Evolutionary conservation across 2,329 filamentous ascomycete genomes (phyloP).

Genomic region (Fonsecaea erecta): DNA sequence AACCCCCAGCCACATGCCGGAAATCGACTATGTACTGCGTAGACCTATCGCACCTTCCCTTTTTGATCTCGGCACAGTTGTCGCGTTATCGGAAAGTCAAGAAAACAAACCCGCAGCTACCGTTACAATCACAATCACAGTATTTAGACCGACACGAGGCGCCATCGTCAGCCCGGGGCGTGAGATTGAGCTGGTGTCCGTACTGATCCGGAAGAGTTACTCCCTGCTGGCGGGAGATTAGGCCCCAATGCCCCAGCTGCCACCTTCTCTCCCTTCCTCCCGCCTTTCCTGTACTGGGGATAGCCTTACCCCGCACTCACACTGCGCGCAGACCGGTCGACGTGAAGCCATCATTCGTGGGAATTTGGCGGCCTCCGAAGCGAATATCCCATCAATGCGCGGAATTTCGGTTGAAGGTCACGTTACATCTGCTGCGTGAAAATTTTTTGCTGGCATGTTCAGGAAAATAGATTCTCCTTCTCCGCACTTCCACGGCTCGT

Average conservation of each 20-base stretch:
- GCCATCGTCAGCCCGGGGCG: background rate
- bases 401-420: conserved; percentile 10
- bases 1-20: conserved; percentile 12
- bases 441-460: conserved; percentile 1
- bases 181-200: background rate
- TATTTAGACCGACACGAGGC: background rate
- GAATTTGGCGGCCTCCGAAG: conserved; percentile 11
- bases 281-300: conserved; percentile 22
- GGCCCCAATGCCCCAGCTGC: background rate
- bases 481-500: conserved; percentile 8
- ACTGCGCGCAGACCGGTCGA: background rate
- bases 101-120: background rate
- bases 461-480: conserved; percentile 16
- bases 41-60: conserved; percentile 15
- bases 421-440: background rate
- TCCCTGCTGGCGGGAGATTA: background rate
- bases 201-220: background rate
- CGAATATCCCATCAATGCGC: conserved; percentile 5
- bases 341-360: conserved; percentile 13
- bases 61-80: background rate
- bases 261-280: background rate
- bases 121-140: background rate
- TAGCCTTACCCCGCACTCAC: conserved; percentile 35
- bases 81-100: conserved; percentile 2
- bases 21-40: too few relatives aligned